A percentile compares a stretch with the other conserved stretches of the same genome.
Evolutionary conservation across 768 basidiomycete genomes (phyloP).

Genomic region (Dendrothele bispora): DNA sequence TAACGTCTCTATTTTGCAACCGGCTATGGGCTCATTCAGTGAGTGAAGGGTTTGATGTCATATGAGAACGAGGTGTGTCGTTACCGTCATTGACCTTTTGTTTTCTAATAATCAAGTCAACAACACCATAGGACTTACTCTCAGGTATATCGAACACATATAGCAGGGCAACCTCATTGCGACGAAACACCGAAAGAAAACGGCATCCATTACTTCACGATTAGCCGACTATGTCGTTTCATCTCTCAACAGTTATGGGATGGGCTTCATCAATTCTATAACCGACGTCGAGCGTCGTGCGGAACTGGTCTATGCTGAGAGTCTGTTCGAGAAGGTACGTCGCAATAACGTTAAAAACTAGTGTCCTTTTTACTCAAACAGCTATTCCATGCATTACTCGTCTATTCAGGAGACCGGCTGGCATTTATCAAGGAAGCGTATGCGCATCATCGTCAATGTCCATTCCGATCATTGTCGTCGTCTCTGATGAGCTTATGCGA

Average conservation of each 20-base stretch:
- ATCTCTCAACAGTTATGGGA: conserved; percentile 35
- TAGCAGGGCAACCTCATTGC: conserved; percentile 76
- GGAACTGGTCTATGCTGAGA: conserved; percentile 5
- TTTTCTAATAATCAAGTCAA: no score
- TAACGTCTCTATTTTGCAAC: conserved; percentile 83
- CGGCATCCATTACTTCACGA: conserved; percentile 63
- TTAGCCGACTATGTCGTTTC: conserved; percentile 63
- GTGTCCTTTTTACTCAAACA: conserved; percentile 23
- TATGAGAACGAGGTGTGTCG: conserved; percentile 76
- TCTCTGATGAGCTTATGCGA: no score
- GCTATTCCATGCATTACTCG: conserved; percentile 83
- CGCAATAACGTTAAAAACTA: neutral
- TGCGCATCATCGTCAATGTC: conserved; percentile 36
- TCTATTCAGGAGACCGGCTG: conserved; percentile 90
- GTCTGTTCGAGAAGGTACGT: conserved; percentile 41
- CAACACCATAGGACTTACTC: conserved; percentile 66
- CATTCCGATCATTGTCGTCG: no score
- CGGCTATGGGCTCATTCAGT: conserved; percentile 85
- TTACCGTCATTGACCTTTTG: no score
- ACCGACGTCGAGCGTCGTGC: neutral
- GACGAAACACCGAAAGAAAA: conserved; percentile 72
- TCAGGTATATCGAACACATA: conserved; percentile 72
- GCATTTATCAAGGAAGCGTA: conserved; percentile 91
- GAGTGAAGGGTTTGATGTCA: conserved; percentile 89
- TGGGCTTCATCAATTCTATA: conserved; percentile 1